phyloP scores from a whole-genome alignment of 1,284 basidiomycete genomes.

The Fistulinella cinereoalba region DNA sequence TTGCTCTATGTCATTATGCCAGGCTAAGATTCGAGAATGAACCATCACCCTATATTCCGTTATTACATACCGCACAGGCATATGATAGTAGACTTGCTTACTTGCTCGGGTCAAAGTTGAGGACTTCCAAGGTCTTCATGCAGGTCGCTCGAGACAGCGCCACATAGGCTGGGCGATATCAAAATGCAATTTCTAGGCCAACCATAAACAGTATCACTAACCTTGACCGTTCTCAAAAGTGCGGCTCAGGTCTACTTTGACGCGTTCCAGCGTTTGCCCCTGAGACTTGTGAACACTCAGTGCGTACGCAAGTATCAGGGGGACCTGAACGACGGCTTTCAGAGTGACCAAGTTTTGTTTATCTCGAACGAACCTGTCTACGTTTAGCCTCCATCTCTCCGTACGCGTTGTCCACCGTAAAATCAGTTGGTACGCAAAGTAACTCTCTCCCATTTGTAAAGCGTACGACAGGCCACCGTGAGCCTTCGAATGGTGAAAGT shows the following conservation, averaged over 20 bases:
- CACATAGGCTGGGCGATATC: constrained; percentile 71
- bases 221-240: constrained; percentile 84
- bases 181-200: not conserved
- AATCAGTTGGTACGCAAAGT: constrained; percentile 52
- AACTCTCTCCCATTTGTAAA: constrained; percentile 47
- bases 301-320: constrained; percentile 79
- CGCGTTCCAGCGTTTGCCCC: constrained; percentile 78
- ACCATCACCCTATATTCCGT: constrained; percentile 43
- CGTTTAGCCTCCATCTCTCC: constrained; percentile 53
- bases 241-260: constrained; percentile 62
- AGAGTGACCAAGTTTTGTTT: not conserved
- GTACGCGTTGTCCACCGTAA: constrained; percentile 54
- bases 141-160: constrained; percentile 90
- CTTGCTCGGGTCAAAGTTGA: constrained; percentile 77
- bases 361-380: constrained; percentile 41
- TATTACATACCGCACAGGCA: not conserved
- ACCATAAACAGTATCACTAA: constrained; percentile 20
- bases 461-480: constrained; percentile 53
- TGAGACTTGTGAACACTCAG: constrained; percentile 86
- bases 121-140: constrained; percentile 79
- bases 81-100: constrained; percentile 33
- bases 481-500: constrained; percentile 27
- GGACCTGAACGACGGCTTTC: constrained; percentile 48
- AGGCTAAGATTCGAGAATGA: constrained; percentile 40
- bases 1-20: constrained; percentile 28